Base-by-base conservation (phyloP, 1,139 yeast species). In the Suhomyces choctaworum region DNA sequence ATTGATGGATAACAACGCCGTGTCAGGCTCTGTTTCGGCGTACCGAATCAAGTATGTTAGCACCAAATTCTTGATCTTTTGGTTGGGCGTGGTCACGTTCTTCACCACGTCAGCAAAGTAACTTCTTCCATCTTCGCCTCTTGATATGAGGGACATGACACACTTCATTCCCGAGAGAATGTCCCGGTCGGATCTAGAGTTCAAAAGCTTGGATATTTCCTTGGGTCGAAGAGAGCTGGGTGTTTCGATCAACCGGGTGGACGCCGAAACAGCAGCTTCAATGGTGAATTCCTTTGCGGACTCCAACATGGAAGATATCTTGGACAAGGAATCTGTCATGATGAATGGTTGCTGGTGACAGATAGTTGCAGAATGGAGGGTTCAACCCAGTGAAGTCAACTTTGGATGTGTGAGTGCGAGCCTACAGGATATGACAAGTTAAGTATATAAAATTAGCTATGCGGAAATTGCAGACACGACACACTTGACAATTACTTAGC, bases 21-120 rank as follows among this genome's bases (percentile, higher is more conserved):
- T 73, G 56, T 90, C 96, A 4, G 95, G 96, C 48, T 88, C 92
- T 32, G 73, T 65, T 45, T 87, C 95, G 10, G 96, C 95, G 57
- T 80, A 90, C 36, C 86, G 73, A 20, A 82, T 66, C 34, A 92
- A 64, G 50, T 88, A 89, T 1, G 84, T 71, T 58, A 88, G 80
- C 4, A 92, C 96, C 55, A 92, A 69, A 49, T 82, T 80, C 42
- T 87, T 77, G 27, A 88, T 76, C 47, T 81, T 84, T 22, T 79
- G 54, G 48, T 81, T 86, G 9, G 77, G 54, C 10, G 92, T 81
- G 3, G 90, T 85, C 29, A 90, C 80, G 56, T 89, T 89, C 60
- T 90, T 90, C 40, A 92, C 85, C 9, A 94, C 95, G 51, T 87
- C 92, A 0, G 96, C 87, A 59, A 90, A 89, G 55, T 76, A 84